Evolutionary conservation across 306 rosid species (phyloP), one percentile per base, ranked within the genome.

Genomic region (Cicer arietinum): DNA sequence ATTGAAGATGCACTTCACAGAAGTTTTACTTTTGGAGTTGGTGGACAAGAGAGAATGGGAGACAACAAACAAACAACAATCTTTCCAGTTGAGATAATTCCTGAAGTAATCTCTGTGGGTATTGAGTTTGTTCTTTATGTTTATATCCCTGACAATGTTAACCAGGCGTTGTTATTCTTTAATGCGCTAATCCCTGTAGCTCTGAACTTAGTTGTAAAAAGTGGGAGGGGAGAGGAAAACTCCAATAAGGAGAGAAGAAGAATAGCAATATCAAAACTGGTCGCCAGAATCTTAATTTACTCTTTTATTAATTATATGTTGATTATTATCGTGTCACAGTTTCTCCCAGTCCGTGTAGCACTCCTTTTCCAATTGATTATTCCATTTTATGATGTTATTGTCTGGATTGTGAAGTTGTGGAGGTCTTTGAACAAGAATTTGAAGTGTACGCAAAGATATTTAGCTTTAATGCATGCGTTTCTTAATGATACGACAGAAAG

Each of bases 1-100:
- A 56, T 65, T 45, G 74, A 45, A 54, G 74, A 66, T 45, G 74
- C 79, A 7, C 8, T 53, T 37, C 3, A n/a, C 13, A 79, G 70
- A 25, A 6, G 74, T 10, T 10, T 20, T 18, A 64, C 45, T 44
- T 79, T 54, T 12, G 76, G 51, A 68, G 35, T 76, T 43, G 76
- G 57, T 10, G 68, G 48, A 45, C 48, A 45, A 8, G 11, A 7
- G 46, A 42, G 37, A 56, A 35, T 16, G 59, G 3, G 39, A 20
- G 39, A 39, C 11, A 10, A 17, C 7, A 13, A 37, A 6, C 9
- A 13, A 6, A 35, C 14, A 30, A 7, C 45, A 35, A 3, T 20
- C 40, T 22, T 22, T 3, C 11, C 63, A 22, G 8, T 57, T n/a
- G 62, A 57, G 14, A 22, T 20, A 18, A 20, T 10, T 20, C 0